Evolutionary conservation across 2,329 filamentous ascomycete genomes (phyloP), one percentile per base, ranked within the genome.

Genomic region (Orbilia quercus): DNA sequence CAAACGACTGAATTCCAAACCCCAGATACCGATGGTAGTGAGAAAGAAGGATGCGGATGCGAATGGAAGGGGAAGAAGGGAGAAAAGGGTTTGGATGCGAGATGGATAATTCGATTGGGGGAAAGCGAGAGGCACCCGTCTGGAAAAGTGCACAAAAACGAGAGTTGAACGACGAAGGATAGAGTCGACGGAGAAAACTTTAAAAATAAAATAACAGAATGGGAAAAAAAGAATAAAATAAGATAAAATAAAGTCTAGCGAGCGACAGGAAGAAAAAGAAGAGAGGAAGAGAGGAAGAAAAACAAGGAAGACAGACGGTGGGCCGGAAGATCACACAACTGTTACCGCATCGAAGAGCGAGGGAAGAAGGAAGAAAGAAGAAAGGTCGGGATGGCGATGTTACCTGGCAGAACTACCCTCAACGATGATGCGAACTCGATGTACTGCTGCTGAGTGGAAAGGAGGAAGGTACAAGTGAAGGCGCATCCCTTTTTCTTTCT

Each of bases 271-370:
- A 44, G 51, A 44, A 44, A 23, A 28, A 64, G 22, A 16, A 12
- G 18, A 50, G 14, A 51, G 23, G 16, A 38, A 36, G 51, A 11
- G 31, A 51, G 25, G 50, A 20, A 34, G 40, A 51, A 42, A 59
- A 34, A 12, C 22, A 65, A 54, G 51, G 47, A 59, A 59, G 22
- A 42, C 23, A 54, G 53, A 48, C 38, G 40, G 31, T 40, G 54
- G 22, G 22, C 34, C 20, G 40, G 50, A 53, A 44, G 59, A 54
- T 65, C 51, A 47, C 47, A 65, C 59, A 23, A 54, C 31, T 54
- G 40, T 40, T 53, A 72, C 58, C 58, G 18, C 53, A 64, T 72
- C 66, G 66, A 64, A 48, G 66, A 57, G 58, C 22, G 50, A 57
- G 38, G 67, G 38, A 65, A 38, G 51, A 55, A 47, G 45, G 25